Percentiles rank a stretch among this genome's conserved stretches.
phyloP scores from a whole-genome alignment of 768 basidiomycete genomes.

The Mycena maculata region DNA sequence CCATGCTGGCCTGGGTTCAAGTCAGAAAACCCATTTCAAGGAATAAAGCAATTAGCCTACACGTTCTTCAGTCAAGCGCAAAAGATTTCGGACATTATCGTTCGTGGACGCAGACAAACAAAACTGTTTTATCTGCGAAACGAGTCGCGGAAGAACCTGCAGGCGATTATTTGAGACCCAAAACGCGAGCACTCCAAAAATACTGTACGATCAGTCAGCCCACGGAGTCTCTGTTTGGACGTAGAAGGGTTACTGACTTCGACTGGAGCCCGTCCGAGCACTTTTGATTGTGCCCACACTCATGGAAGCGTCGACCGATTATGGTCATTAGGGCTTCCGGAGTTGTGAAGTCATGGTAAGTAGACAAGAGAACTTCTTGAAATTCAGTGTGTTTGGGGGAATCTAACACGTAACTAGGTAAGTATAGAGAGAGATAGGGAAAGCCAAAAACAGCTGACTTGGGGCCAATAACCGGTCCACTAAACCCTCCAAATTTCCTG shows the following conservation, averaged over 20 bases:
- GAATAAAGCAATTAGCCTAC: slow-evolving; percentile 31
- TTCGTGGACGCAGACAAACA: slow-evolving; percentile 47
- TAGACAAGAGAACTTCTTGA: slow-evolving; percentile 54
- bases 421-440: not conserved
- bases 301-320: slow-evolving; percentile 53
- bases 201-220: slow-evolving; percentile 38
- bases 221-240: not conserved
- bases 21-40: not conserved
- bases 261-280: slow-evolving; percentile 47
- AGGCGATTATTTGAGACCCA: slow-evolving; percentile 50
- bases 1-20: not conserved
- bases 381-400: slow-evolving; percentile 49
- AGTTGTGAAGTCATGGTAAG: slow-evolving; percentile 56
- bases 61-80: slow-evolving; percentile 43
- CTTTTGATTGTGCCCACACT: slow-evolving; percentile 42
- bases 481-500: slow-evolving; percentile 57
- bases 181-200: slow-evolving; percentile 50
- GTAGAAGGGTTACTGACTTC: slow-evolving; percentile 45
- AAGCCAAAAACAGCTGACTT: slow-evolving; percentile 39
- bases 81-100: slow-evolving; percentile 47
- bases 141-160: slow-evolving; percentile 44
- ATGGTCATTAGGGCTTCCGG: slow-evolving; percentile 53
- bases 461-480: slow-evolving; percentile 53
- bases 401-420: slow-evolving; percentile 39
- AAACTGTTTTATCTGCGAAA: slow-evolving; percentile 51